Base-by-base conservation (phyloP, 768 basidiomycete genomes). In the Boletus speciosus region DNA sequence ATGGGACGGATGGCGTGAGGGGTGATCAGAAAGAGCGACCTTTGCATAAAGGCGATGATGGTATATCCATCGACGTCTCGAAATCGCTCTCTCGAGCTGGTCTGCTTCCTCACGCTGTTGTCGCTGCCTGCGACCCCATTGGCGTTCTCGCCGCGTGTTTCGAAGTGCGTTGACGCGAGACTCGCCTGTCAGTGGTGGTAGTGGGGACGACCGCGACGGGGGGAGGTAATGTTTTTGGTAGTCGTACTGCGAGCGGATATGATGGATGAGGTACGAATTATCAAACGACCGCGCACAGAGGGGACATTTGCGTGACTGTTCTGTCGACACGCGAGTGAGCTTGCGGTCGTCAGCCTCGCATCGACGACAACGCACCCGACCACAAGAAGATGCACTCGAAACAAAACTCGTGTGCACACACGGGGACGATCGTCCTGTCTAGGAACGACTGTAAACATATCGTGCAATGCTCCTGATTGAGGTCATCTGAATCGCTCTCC, bases 361-460 rank as follows among this genome's bases (percentile, higher is more conserved):
- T 7, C 11, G 16, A 25, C 12, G 25, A 21, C n/a, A 8, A 73
- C 80, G 60, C 55, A 90, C 90, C 86, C 49, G 88, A 81, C 94
- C 93, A 96, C 1, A 93, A 72, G 44, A 88, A 74, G 23, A 97
- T 77, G 67, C 94, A 98, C 52, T 91, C 89, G 60, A 96, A 96
- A 64, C 94, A 98, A 65, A 95, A 95, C 64, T 90, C 88, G 74
- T 98, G 94, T 2, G 90, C 88, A 69, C 94, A 97, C 8, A 76
- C 78, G 1, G 93, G 90, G 25, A 96, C 76, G 37, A 95, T 79
- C 0, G 93, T 88, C 42, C 88, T 76, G 72, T 97, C 92, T 14
- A 78, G 74, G 48, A 94, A 74, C 11, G 73, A 56, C 62, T 95
- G 90, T 23, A 98, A 74, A 63, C 94, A 98, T 34, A 98, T 96